These are phyloP conservation scores for Galeopsis tetrahit DNA, from an alignment of 257 asterid genomes.

Conservation along the genomic window DNA sequence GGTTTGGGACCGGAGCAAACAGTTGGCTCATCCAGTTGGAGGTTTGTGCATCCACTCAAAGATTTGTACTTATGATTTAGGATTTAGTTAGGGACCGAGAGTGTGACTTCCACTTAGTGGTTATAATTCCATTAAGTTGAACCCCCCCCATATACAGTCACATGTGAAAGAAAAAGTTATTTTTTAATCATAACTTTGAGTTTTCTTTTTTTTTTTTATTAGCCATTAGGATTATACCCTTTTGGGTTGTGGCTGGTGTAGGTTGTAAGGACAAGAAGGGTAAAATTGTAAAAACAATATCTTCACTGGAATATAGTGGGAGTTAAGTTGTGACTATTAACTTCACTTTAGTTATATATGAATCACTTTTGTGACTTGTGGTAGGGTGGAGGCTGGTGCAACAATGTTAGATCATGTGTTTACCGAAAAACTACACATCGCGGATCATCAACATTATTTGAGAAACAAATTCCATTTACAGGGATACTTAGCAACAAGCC, in stretches of 20 bases:
- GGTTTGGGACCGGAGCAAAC: constrained; percentile 78
- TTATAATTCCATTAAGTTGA: background rate
- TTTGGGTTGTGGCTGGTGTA: background rate
- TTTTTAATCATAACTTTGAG: background rate
- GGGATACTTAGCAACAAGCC: constrained; percentile 89
- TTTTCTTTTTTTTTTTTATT: background rate
- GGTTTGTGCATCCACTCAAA: constrained; percentile 53
- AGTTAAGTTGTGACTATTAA: background rate
- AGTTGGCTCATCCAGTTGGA: constrained; percentile 96
- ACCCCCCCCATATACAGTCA: background rate
- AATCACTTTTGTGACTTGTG: constrained; percentile 24
- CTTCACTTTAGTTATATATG: background rate
- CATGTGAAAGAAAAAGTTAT: background rate
- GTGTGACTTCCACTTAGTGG: background rate
- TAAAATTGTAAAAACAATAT: background rate
- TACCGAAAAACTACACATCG: constrained; percentile 81
- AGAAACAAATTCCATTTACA: constrained; percentile 67
- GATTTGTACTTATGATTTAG: background rate
- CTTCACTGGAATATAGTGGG: background rate
- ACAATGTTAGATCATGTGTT: constrained; percentile 66
- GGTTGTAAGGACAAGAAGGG: background rate
- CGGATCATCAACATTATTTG: constrained; percentile 83
- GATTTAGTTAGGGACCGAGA: background rate
- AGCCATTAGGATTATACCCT: background rate
- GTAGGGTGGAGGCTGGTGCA: constrained; percentile 99